These are phyloP conservation scores for Saccharum hybrid DNA, from an alignment of 202 grass and related monocot genomes.

Conservation along the genomic window DNA sequence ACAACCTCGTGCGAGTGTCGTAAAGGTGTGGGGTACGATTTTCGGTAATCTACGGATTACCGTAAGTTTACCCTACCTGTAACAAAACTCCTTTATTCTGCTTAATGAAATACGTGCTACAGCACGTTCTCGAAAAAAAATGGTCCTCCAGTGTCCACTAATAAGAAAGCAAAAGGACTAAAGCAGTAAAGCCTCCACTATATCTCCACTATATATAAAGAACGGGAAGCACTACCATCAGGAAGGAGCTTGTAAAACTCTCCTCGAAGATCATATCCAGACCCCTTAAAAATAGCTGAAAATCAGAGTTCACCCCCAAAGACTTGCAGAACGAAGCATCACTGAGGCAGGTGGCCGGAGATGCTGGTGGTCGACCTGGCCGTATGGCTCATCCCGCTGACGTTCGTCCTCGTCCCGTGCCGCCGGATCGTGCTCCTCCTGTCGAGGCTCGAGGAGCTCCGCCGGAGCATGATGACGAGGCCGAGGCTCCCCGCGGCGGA, in stretches of 20 bases:
- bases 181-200: neutral
- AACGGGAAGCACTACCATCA: neutral
- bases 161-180: neutral
- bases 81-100: too few relatives aligned
- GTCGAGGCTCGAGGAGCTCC: conserved; percentile 59
- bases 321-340: neutral
- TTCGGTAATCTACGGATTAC: too few relatives aligned
- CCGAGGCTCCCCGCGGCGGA: conserved; percentile 43
- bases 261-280: neutral
- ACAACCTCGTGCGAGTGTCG: too few relatives aligned
- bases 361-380: conserved; percentile 70
- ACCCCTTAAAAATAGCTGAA: neutral
- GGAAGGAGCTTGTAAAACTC: neutral
- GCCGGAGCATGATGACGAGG: conserved; percentile 50
- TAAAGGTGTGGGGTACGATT: too few relatives aligned
- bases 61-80: too few relatives aligned
- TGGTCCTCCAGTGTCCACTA: conserved; percentile 1
- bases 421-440: conserved; percentile 71
- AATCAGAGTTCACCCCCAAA: neutral
- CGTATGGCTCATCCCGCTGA: conserved; percentile 77
- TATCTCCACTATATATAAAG: conserved; percentile 38
- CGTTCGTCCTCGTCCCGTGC: conserved; percentile 71
- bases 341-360: too few relatives aligned
- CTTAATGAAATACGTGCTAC: too few relatives aligned
- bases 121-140: too few relatives aligned